Conservation (phyloP, 208 protist genomes). For the Tritrichomonas foetus region DNA sequence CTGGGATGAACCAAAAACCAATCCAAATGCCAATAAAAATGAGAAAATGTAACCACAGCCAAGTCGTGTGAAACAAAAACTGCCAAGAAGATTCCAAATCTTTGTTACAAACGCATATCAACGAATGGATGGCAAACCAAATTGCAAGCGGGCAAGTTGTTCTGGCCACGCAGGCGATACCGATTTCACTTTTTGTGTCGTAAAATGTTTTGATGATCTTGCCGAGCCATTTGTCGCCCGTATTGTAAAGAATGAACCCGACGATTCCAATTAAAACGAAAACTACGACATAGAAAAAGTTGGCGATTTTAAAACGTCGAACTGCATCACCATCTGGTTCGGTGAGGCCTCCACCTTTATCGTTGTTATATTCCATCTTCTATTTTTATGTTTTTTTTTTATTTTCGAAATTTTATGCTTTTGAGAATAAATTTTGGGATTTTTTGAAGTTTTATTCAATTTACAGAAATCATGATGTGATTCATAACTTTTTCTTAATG, state of each 20-base stretch:
- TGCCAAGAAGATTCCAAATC: background rate
- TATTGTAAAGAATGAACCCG: background rate
- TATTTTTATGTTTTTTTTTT: too few relatives aligned
- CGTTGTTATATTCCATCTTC: too few relatives aligned
- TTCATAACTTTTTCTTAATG: too few relatives aligned
- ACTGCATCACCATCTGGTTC: too few relatives aligned
- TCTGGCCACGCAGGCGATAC: background rate
- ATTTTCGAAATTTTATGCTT: too few relatives aligned
- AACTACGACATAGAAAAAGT: background rate
- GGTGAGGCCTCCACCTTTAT: too few relatives aligned
- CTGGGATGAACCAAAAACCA: background rate
- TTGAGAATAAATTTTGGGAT: too few relatives aligned
- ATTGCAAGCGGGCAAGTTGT: background rate
- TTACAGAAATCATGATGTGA: too few relatives aligned
- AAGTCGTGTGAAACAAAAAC: background rate
- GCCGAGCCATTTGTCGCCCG: background rate
- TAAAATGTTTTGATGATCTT: background rate
- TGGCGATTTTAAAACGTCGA: too few relatives aligned
- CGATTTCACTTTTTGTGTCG: background rate
- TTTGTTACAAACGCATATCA: background rate
- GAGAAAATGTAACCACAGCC: background rate
- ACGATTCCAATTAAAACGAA: background rate
- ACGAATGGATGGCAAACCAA: slow-evolving; percentile 6
- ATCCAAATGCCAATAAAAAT: background rate
- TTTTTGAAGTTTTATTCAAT: too few relatives aligned